Base-by-base conservation (phyloP, 192 early-diverging fungal species). In the Backusella tuberculispora region DNA sequence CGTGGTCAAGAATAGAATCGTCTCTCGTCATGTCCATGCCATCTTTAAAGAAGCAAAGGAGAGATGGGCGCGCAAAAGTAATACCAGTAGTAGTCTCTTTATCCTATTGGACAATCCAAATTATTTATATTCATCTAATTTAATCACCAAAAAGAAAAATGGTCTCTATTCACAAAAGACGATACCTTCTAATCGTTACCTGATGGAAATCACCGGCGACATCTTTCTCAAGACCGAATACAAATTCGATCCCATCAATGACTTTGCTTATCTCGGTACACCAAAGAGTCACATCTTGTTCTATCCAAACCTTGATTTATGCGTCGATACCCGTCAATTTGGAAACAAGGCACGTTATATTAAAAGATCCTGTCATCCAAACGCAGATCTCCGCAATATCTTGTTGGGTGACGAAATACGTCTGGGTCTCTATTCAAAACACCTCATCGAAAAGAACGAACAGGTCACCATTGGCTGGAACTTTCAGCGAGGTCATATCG, bases 201-300 rank as follows among this genome's bases (percentile, higher is more conserved):
- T 98, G 60, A 85, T 89, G 79, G 92, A 96, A 66, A 93, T 92
- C 76, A 89, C 90, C 50, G 96, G 96, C 13, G 88, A 91, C 46
- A 83, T 93, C 14, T 73, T 85, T 0, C 78, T 93, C 12, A 91
- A 92, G 50, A 87, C 88, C 6, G 84, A 81, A 17, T 91, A 92
- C 82, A 90, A 90, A 71, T 77, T 84, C 37, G 87, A 90, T 21
- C 84, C 88, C 9, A 84, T 82, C 69, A 93, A 93, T 77, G 83
- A 91, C 42, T 94, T 90, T 75, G 82, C 84, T 43, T 80, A 90
- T 21, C 63, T 94, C 63, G 87, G 89, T 3, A 90, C 90, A 6
- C 86, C 90, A 1, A 80, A 85, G 34, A 88, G 88, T 29, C 86
- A 89, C 76, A 87, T 91, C 19, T 83, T 89, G 24, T 92, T 91